Percentiles rank a stretch among this genome's conserved stretches.
phyloP scores from a whole-genome alignment of 2,329 filamentous ascomycete species.

The Periglandula ipomoeae region DNA sequence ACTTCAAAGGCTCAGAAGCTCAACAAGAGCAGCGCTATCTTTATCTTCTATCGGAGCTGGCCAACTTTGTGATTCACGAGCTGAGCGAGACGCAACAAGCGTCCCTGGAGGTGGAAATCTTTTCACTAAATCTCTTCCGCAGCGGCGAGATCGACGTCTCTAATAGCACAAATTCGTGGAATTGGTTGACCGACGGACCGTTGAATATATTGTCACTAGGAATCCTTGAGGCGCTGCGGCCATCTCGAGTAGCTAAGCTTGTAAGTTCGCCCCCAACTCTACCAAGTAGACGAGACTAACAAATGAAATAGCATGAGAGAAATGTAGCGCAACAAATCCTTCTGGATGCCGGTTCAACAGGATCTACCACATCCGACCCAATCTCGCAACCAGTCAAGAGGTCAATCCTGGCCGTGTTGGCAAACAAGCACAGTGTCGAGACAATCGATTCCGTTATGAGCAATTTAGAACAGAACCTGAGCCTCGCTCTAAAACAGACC shows the following conservation, averaged over 20 bases:
- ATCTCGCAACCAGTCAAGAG: slow-evolving; percentile 19
- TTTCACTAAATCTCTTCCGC: slow-evolving; percentile 29
- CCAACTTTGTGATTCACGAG: slow-evolving; percentile 27
- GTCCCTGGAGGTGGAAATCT: slow-evolving; percentile 21
- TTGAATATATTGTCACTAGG: slow-evolving; percentile 29
- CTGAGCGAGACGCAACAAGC: slow-evolving; percentile 28
- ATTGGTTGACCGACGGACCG: slow-evolving; percentile 21
- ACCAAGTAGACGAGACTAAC: slow-evolving; percentile 7
- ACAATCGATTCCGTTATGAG: slow-evolving; percentile 17
- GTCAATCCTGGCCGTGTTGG: slow-evolving; percentile 31
- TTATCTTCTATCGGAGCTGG: slow-evolving; percentile 25
- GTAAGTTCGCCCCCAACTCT: slow-evolving; percentile 16
- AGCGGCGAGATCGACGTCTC: slow-evolving; percentile 14
- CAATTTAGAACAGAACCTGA: slow-evolving; percentile 17
- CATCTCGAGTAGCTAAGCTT: slow-evolving; percentile 23
- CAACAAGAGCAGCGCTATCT: slow-evolving; percentile 26
- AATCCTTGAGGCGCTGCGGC: slow-evolving; percentile 27
- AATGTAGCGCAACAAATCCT: slow-evolving; percentile 27
- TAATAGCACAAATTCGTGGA: slow-evolving; percentile 15
- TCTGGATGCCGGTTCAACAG: slow-evolving; percentile 16
- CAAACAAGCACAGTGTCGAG: slow-evolving; percentile 36
- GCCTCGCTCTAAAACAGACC: slow-evolving; percentile 12
- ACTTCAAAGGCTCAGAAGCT: slow-evolving; percentile 19
- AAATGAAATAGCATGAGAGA: slow-evolving; percentile 22
- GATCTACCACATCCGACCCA: slow-evolving; percentile 3